Conservation (phyloP, 2,329 filamentous ascomycete species). For the Amphichorda felina region DNA sequence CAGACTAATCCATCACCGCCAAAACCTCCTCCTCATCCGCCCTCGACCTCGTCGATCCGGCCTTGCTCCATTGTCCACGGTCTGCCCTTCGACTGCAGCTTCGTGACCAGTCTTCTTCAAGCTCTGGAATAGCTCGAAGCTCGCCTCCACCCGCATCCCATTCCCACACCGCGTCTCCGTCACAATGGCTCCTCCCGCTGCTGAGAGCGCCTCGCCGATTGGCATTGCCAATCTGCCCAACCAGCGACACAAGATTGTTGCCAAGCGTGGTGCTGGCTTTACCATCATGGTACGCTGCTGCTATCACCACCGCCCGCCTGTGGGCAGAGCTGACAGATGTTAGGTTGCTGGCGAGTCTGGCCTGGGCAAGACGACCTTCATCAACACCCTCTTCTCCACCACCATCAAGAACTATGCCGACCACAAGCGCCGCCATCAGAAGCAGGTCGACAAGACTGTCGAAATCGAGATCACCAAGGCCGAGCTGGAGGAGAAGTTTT, state of each 20-base stretch:
- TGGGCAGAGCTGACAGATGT: conserved; percentile 5
- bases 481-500: conserved; percentile 99
- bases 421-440: conserved; percentile 97
- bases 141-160: background rate
- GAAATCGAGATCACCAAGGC: conserved; percentile 99
- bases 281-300: conserved; percentile 82
- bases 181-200: conserved; percentile 45
- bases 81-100: background rate
- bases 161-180: conserved; percentile 7
- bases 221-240: conserved; percentile 65
- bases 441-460: conserved; percentile 99
- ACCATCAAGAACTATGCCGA: conserved; percentile 99
- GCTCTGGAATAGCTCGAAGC: background rate
- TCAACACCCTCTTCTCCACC: conserved; percentile 99
- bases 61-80: background rate
- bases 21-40: background rate
- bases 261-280: conserved; percentile 87
- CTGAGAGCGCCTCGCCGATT: conserved; percentile 55
- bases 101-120: background rate
- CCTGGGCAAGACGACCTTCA: conserved; percentile 98
- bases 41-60: background rate
- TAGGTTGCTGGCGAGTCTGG: conserved; percentile 97
- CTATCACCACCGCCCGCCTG: too few species aligned
- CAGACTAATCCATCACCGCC: background rate
- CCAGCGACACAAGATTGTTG: conserved; percentile 65